These are phyloP conservation scores for Torrubiella hemipterigena DNA, from an alignment of 2,329 filamentous ascomycete genomes.

Conservation along the genomic window DNA sequence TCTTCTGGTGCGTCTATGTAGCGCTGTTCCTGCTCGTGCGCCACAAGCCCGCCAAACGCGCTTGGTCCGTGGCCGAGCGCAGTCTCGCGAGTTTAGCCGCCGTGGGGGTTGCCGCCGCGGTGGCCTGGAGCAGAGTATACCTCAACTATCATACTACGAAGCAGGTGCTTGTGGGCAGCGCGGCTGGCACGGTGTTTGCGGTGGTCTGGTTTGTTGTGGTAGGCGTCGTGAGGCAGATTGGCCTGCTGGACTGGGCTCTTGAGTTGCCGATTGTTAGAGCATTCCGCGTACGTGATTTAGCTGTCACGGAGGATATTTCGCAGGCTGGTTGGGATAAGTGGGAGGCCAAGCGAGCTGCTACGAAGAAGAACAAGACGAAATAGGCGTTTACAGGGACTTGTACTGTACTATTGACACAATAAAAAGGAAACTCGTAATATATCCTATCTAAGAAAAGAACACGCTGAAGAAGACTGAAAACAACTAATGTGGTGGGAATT, in stretches of 20 bases:
- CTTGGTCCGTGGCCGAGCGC: constrained; percentile 52
- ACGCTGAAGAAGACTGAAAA: constrained; percentile 1
- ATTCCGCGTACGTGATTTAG: constrained; percentile 68
- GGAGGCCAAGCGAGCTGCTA: constrained; percentile 42
- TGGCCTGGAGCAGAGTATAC: constrained; percentile 78
- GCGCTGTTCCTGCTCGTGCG: constrained; percentile 74
- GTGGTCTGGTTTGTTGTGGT: constrained; percentile 70
- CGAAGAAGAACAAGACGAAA: constrained; percentile 16
- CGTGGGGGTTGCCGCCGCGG: constrained; percentile 48
- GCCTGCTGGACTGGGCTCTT: constrained; percentile 61
- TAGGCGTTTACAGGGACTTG: neutral
- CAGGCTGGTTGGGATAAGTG: constrained; percentile 93
- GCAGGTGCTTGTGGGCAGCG: constrained; percentile 74
- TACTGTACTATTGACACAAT: constrained; percentile 1
- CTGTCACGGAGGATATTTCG: constrained; percentile 76
- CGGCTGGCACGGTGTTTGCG: constrained; percentile 59
- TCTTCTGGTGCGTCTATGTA: constrained; percentile 80
- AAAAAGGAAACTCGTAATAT: too few species aligned
- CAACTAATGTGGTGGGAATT: too few species aligned
- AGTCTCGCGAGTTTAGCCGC: constrained; percentile 40
- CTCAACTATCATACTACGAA: constrained; percentile 81
- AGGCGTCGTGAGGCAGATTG: constrained; percentile 49
- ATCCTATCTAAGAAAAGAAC: neutral
- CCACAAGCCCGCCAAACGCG: constrained; percentile 45
- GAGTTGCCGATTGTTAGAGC: constrained; percentile 51